Evolutionary conservation across 83 land plant species (phyloP).

Genomic region (Picea abies): DNA sequence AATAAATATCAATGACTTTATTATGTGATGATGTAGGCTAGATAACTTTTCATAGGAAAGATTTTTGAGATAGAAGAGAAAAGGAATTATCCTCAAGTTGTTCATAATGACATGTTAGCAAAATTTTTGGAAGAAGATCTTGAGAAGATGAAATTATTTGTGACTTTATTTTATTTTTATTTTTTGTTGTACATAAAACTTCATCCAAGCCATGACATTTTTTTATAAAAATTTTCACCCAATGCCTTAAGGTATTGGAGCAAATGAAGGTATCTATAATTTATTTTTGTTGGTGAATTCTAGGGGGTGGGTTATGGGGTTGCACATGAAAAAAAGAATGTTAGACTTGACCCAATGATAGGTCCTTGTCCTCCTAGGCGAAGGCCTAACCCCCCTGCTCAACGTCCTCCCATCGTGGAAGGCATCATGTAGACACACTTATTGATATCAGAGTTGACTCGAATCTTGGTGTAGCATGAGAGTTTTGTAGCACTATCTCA

Average conservation of each 20-base stretch:
- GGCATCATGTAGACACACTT: too few species aligned
- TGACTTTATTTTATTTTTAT: background rate
- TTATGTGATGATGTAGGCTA: background rate
- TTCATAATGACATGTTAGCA: background rate
- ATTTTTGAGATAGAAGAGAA: background rate
- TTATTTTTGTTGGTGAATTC: too few species aligned
- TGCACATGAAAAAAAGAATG: too few species aligned
- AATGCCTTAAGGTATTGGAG: background rate
- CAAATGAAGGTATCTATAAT: background rate
- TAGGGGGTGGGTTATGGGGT: too few species aligned
- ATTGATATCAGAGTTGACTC: too few species aligned
- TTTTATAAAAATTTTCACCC: background rate
- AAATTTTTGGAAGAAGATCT: background rate
- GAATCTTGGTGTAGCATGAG: too few species aligned
- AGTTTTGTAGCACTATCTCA: too few species aligned
- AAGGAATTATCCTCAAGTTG: background rate
- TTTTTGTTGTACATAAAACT: background rate
- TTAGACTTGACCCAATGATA: too few species aligned
- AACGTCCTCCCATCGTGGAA: too few species aligned
- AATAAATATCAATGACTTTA: too few species aligned
- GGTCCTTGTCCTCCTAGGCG: too few species aligned
- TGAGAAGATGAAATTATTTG: background rate
- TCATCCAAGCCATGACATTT: slow-evolving; percentile 5
- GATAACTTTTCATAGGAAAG: background rate
- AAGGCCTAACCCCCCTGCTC: too few species aligned